Evolutionary conservation across 441 rosid genomes (phyloP), one percentile per base, ranked within the genome.

Genomic region (Populus hybrid): DNA sequence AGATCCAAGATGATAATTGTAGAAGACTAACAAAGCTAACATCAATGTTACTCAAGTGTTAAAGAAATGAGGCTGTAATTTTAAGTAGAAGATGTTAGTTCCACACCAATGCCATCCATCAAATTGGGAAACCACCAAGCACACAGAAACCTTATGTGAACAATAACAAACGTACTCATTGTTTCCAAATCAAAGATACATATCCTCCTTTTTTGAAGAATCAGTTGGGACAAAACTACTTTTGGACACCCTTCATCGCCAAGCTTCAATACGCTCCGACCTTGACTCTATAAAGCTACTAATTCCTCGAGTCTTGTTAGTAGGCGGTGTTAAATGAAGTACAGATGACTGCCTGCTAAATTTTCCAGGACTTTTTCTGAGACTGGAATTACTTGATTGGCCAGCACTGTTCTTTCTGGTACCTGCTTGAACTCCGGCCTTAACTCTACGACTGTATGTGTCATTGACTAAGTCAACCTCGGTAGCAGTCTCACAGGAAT

Each of bases 181-280:
- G 64, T 33, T 21, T 76, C 71, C 74, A 78, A 36, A 74, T 42
- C 76, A 65, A 74, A 61, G 38, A 79, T 45, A 28, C 50, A 10
- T 12, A 6, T 28, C 61, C 18, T 23, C 73, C 9, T 45, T 68
- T 64, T 45, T 69, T 42, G 61, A 20, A 18, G 77, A 67, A 70
- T 75, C 77, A 71, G 35, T 77, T 65, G 31, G 36, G 23, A n/a
- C 23, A 64, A 64, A 9, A 38, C 73, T 18, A 28, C 64, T 53
- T 69, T 53, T 36, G 20, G 59, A 16, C 64, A 66, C 61, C 64
- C 73, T 85, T 89, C 85, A 92, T 77, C 92, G 78, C 97, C 94
- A 91, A 50, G 97, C 91, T 87, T 90, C 97, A 20, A 84, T 87
- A 53, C 90, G 91, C 81, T 90, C 95, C 7, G 69, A 84, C 86